These are phyloP conservation scores for Erodium chrysanthum DNA, from an alignment of 441 rosid species.

Conservation along the genomic window DNA sequence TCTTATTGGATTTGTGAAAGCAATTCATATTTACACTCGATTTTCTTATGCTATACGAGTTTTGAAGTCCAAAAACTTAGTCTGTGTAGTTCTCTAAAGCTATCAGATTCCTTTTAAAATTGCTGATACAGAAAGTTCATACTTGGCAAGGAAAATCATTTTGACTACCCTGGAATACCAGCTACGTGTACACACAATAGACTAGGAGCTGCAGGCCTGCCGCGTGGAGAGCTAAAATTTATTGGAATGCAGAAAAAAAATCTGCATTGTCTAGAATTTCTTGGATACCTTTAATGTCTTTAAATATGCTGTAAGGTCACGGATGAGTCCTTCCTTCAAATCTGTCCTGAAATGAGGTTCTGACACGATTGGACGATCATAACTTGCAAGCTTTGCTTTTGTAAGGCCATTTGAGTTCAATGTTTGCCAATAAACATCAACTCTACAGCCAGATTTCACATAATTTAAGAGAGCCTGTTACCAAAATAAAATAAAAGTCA, in stretches of 20 bases:
- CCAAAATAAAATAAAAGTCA: slow-evolving; percentile 17
- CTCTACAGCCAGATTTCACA: slow-evolving; percentile 40
- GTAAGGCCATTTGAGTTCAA: slow-evolving; percentile 46
- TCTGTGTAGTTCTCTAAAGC: background rate
- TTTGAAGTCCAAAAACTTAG: background rate
- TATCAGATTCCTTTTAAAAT: background rate
- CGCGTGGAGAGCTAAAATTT: background rate
- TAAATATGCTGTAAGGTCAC: slow-evolving; percentile 56
- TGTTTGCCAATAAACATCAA: slow-evolving; percentile 53
- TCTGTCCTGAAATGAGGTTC: slow-evolving; percentile 44
- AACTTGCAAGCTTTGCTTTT: slow-evolving; percentile 55
- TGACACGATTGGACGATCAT: slow-evolving; percentile 38
- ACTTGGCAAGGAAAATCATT: slow-evolving; percentile 5
- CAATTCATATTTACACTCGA: background rate
- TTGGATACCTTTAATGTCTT: slow-evolving; percentile 52
- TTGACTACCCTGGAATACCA: background rate
- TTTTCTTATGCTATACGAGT: background rate
- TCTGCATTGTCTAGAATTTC: background rate
- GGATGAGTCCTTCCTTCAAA: slow-evolving; percentile 47
- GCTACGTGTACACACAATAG: background rate
- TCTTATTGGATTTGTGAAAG: background rate
- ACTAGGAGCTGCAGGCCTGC: background rate
- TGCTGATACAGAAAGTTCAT: background rate
- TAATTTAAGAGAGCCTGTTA: slow-evolving; percentile 54
- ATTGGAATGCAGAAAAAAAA: background rate